These are phyloP conservation scores for Aspergillus sp. DNA, from an alignment of 2,329 filamentous ascomycete species.

Conservation along the genomic window DNA sequence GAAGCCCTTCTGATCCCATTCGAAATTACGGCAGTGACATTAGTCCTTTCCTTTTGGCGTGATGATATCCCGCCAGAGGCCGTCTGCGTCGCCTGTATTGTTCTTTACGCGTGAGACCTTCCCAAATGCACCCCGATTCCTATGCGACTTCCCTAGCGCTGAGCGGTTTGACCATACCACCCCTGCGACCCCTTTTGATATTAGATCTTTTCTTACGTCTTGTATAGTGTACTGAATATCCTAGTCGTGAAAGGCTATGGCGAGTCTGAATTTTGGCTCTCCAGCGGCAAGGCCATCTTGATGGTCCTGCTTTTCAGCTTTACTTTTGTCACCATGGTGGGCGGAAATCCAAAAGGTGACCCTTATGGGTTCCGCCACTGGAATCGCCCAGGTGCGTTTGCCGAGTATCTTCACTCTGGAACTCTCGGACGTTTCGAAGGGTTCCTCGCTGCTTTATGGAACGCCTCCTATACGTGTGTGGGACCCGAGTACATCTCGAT, in stretches of 20 bases:
- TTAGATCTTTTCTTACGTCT: not conserved
- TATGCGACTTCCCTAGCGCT: not conserved
- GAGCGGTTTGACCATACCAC: not conserved
- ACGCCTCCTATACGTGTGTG: conserved; percentile 62
- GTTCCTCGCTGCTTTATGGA: conserved; percentile 68
- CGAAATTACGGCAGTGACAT: conserved; percentile 42
- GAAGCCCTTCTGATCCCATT: conserved; percentile 39
- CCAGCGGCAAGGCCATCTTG: conserved; percentile 61
- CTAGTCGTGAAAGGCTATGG: conserved; percentile 68
- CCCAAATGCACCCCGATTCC: not conserved
- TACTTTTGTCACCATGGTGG: conserved; percentile 77
- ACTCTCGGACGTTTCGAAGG: conserved; percentile 54
- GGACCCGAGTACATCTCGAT: conserved; percentile 63
- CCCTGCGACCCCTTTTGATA: not conserved
- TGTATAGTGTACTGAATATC: conserved; percentile 58
- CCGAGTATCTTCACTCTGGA: conserved; percentile 60
- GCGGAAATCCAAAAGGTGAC: conserved; percentile 69
- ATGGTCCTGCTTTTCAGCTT: conserved; percentile 67
- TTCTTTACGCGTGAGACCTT: conserved; percentile 24
- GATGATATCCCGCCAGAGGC: conserved; percentile 38
- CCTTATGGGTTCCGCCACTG: conserved; percentile 68
- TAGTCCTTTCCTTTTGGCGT: conserved; percentile 41
- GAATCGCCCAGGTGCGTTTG: conserved; percentile 62
- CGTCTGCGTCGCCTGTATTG: conserved; percentile 26
- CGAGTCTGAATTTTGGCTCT: conserved; percentile 55